phyloP scores from a whole-genome alignment of 2,329 filamentous ascomycete species.

The Microdochium trichocladiopsis region DNA sequence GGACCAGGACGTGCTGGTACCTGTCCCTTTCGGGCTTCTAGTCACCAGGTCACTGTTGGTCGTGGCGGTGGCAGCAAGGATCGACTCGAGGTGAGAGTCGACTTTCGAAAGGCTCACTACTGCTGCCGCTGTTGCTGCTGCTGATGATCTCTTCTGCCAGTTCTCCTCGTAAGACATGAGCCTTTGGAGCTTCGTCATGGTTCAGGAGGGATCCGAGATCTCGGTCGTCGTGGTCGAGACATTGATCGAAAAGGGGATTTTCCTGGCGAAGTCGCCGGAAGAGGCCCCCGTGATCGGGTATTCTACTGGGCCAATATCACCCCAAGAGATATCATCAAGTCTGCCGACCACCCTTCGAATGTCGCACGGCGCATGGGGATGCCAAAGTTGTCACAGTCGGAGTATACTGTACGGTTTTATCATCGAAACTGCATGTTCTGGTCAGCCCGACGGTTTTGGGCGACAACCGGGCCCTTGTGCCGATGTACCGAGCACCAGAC shows the following conservation, averaged over 20 bases:
- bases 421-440: neutral
- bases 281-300: neutral
- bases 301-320: neutral
- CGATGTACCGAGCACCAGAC: neutral
- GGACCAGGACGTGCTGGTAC: slow-evolving; percentile 7
- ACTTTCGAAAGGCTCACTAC: slow-evolving; percentile 2
- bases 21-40: neutral
- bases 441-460: neutral
- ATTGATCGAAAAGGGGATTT: neutral
- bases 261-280: neutral
- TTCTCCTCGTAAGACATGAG: neutral
- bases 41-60: slow-evolving; percentile 3
- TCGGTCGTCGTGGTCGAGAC: neutral
- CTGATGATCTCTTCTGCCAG: neutral
- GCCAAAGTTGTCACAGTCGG: neutral
- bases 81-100: slow-evolving; percentile 17
- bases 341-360: neutral
- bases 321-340: neutral
- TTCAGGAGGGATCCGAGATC: neutral
- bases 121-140: neutral
- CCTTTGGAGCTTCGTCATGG: neutral
- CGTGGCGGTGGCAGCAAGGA: slow-evolving; percentile 13
- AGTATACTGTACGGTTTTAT: neutral
- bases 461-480: neutral
- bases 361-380: neutral